Base-by-base conservation (phyloP, 2,329 filamentous ascomycete species). In the Madurella fahalii region DNA sequence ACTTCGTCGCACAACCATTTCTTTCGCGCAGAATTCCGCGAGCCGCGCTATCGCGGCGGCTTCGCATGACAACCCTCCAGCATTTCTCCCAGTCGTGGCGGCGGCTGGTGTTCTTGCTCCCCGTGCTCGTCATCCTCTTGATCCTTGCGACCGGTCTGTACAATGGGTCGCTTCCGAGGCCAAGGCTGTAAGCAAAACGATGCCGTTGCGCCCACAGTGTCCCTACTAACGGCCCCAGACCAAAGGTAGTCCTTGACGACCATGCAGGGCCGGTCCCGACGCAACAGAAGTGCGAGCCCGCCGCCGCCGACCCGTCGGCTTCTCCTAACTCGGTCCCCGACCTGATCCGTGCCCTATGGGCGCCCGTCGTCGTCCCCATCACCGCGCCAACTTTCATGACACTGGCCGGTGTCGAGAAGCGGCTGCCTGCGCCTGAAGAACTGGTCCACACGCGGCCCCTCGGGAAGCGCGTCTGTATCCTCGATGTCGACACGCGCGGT, bases 401-500 rank as follows among this genome's bases (percentile, higher is more conserved):
- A 2, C 46, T 56, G 32, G 61, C 60, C 41, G 61, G 58, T 41
- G 53, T 53, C 18, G 48, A 45, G 18, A 62, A 61, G 34, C 51
- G 48, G 4, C 55, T 64, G 8, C 56, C 62, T 1, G 54, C 54
- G 0, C 40, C 44, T n/a, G 11, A 53, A n/a, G 40, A 65, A n/a
- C 74, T 71, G 62, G 67, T 62, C 46, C 60, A 63, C 42, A 54
- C 62, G 9, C 55, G 69, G 40, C 53, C 63, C 9, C 58, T 76
- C 40, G 69, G 71, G 49, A 64, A 73, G 59, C 66, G 72, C 2
- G 61, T 76, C 8, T 75, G 73, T 69, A 74, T 76, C 58, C 72
- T 76, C 58, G 74, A 76, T 54, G 65, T 76, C 44, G 74, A 76
- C 61, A 74, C 70, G 61, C 72, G 74, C 31, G 62, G 63, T 2